Conservation (phyloP, 805 yeast species). For the Saccharomycopsis selenospora region DNA sequence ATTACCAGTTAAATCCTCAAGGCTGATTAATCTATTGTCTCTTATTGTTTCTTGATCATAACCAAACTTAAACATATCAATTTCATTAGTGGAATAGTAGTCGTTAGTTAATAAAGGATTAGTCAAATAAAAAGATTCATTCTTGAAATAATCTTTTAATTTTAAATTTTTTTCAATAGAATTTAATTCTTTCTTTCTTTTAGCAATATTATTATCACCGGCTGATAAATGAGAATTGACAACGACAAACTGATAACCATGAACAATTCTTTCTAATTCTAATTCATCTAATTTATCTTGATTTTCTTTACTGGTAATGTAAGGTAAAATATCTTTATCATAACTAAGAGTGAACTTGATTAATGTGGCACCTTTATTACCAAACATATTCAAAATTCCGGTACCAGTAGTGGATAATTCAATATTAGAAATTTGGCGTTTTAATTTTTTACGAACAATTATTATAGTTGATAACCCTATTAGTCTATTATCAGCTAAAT, state of each 20-base stretch:
- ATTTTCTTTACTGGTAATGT: slow-evolving; percentile 1
- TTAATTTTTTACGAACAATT: slow-evolving; percentile 30
- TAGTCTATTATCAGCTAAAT: slow-evolving; percentile 40
- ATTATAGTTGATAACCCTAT: slow-evolving; percentile 46
- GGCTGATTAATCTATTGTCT: slow-evolving; percentile 12
- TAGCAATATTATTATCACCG: slow-evolving; percentile 36
- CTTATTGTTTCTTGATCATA: slow-evolving; percentile 18
- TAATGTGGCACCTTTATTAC: slow-evolving; percentile 54
- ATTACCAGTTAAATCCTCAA: slow-evolving; percentile 15
- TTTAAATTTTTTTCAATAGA: slow-evolving; percentile 31
- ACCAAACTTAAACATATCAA: slow-evolving; percentile 13
- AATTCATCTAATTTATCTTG: slow-evolving; percentile 13
- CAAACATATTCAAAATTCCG: slow-evolving; percentile 51
- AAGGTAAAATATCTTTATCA: slow-evolving; percentile 25
- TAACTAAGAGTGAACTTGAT: slow-evolving; percentile 37
- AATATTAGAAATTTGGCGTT: slow-evolving; percentile 34
- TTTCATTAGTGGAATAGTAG: slow-evolving; percentile 6
- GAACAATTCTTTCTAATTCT: slow-evolving; percentile 26
- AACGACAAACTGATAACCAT: slow-evolving; percentile 31
- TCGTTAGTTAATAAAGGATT: slow-evolving; percentile 13
- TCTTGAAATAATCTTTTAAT: slow-evolving; percentile 22
- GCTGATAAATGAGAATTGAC: slow-evolving; percentile 50
- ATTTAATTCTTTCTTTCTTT: slow-evolving; percentile 39
- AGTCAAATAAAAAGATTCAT: slow-evolving; percentile 10
- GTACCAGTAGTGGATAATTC: slow-evolving; percentile 43